Evolutionary conservation across 805 yeast genomes (phyloP), one percentile per base, ranked within the genome.

Genomic region (Candida sanyiensis): DNA sequence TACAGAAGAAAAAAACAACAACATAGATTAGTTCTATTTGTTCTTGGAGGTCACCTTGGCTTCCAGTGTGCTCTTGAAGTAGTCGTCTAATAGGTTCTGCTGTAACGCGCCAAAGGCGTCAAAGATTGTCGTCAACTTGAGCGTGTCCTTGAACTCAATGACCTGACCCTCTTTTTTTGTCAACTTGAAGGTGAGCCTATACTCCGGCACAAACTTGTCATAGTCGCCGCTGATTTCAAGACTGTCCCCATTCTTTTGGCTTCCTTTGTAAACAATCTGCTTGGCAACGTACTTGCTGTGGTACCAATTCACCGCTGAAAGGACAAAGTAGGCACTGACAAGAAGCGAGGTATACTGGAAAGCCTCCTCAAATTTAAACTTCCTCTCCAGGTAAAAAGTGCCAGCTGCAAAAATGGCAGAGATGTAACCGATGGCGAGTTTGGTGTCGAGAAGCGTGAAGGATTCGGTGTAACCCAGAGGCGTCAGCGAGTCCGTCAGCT

Each of bases 351-450:
- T 71, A 30, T 68, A 57, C 12, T 47, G 42, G 38, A 64, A 59
- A 1, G 69, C 61, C 4, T 75, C 72, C 8, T 63, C 49, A 45
- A 71, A 75, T 4, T 52, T 43, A 32, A 61, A 52, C 43, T 73
- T 71, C 57, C 75, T 75, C 47, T 77, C 83, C 29, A 72, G 47
- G 16, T 61, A 54, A 49, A 66, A 77, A 35, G 78, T 66, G 3
- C 57, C 49, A 4, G 64, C 82, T 8, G 80, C 75, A 13, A 73
- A 57, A 2, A 59, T 54, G 7, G 71, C 80, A 22, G 75, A 70
- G 15, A 65, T 45, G 41, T 70, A 66, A 2, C 82, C 82, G 37
- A 77, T 57, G 6, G 65, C 71, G 33, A 76, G 56, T 51, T 71
- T 74, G 13, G 64, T 51, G 52, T 77, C 83, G 20, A 47, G 53